A percentile compares a stretch with the other conserved stretches of the same genome.
These are phyloP conservation scores for Phytophthora pini DNA, from an alignment of 352 stramenopile genomes.

Conservation along the genomic window DNA sequence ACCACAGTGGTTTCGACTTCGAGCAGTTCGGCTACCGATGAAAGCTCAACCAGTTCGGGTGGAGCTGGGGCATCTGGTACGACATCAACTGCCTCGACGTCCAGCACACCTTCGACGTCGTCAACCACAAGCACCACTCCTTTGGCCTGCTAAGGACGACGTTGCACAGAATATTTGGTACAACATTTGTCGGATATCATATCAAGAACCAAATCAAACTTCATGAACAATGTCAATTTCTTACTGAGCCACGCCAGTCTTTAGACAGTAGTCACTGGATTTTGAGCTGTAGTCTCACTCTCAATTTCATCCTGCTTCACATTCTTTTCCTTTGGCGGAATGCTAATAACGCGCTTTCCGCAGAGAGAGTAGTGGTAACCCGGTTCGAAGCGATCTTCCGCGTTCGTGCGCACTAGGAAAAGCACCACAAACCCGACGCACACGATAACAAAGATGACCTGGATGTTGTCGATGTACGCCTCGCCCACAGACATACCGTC, in stretches of 20 bases:
- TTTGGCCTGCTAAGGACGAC: conserved; percentile 13
- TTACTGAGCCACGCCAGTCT: neutral
- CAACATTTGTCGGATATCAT: no score
- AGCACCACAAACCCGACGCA: conserved; percentile 66
- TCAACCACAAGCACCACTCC: neutral
- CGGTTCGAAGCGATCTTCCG: conserved; percentile 63
- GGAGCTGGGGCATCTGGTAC: neutral
- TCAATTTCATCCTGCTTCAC: conserved; percentile 35
- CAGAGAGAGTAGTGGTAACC: conserved; percentile 74
- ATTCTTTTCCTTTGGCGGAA: conserved; percentile 51
- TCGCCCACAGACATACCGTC: conserved; percentile 48
- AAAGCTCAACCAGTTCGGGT: neutral
- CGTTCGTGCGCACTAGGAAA: conserved; percentile 73
- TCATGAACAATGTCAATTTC: conserved; percentile 1
- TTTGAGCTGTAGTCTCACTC: conserved; percentile 7
- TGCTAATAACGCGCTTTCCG: conserved; percentile 62
- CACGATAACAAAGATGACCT: conserved; percentile 75
- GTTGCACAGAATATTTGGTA: no score
- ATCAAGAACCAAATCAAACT: conserved; percentile 4
- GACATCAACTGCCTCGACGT: neutral
- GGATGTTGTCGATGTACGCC: conserved; percentile 76
- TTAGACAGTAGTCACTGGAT: conserved; percentile 17
- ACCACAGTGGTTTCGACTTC: conserved; percentile 6
- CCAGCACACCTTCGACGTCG: neutral
- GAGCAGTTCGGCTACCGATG: neutral